These are phyloP conservation scores for Coprinopsis strossmayeri DNA, from an alignment of 768 basidiomycete genomes.

Conservation along the genomic window DNA sequence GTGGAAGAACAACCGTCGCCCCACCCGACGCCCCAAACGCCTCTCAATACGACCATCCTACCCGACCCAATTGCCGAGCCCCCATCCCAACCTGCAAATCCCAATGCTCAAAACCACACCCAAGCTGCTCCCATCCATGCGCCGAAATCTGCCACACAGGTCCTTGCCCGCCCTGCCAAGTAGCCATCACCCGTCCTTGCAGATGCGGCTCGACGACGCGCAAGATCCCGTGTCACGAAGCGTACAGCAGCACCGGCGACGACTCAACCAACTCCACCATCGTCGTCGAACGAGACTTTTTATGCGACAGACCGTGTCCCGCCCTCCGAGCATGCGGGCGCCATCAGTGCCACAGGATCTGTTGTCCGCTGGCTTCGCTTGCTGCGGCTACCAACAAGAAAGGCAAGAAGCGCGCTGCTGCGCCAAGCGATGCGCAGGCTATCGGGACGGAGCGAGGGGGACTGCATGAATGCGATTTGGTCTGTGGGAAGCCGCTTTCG, in stretches of 20 bases:
- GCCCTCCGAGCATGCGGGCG: slow-evolving; percentile 78
- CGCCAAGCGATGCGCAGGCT: slow-evolving; percentile 15
- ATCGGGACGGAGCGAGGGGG: slow-evolving; percentile 58
- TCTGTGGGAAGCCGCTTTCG: slow-evolving; percentile 64
- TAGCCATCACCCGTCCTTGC: slow-evolving; percentile 69
- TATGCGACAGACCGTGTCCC: slow-evolving; percentile 76
- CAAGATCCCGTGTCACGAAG: slow-evolving; percentile 47
- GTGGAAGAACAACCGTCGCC: slow-evolving; percentile 58
- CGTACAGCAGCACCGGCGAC: slow-evolving; percentile 17
- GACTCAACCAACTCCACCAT: slow-evolving; percentile 20
- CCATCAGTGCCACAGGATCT: slow-evolving; percentile 79
- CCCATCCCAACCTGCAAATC: slow-evolving; percentile 78
- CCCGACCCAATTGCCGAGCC: slow-evolving; percentile 54
- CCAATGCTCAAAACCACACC: slow-evolving; percentile 56
- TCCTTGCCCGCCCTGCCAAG: slow-evolving; percentile 72
- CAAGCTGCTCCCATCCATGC: slow-evolving; percentile 73
- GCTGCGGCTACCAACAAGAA: slow-evolving; percentile 39
- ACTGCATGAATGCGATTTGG: slow-evolving; percentile 78
- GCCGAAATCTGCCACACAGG: slow-evolving; percentile 65
- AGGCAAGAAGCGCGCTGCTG: slow-evolving; percentile 47
- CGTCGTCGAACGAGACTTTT: slow-evolving; percentile 41
- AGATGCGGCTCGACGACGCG: slow-evolving; percentile 73
- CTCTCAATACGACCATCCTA: slow-evolving; percentile 28
- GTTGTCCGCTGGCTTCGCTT: slow-evolving; percentile 82
- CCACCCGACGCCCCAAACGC: slow-evolving; percentile 22